Evolutionary conservation across 2,329 filamentous ascomycete species (phyloP).

Genomic region (Diaporthe vexans): DNA sequence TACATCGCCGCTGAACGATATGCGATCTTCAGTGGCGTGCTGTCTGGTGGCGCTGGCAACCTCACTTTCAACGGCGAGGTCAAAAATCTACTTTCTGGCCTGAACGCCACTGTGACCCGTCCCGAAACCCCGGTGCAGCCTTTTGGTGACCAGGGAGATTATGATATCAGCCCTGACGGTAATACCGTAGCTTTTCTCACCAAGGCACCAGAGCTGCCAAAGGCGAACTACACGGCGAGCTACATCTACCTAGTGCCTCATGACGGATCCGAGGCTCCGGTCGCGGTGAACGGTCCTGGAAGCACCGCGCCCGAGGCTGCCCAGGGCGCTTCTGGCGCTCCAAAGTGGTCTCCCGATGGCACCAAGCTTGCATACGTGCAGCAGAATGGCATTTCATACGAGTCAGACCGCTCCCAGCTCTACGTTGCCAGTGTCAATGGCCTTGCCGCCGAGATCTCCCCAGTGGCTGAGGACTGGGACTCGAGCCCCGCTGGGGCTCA

Average conservation of each 20-base stretch:
- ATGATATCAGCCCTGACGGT: conserved; percentile 67
- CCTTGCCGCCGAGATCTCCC: conserved; percentile 56
- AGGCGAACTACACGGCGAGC: conserved; percentile 65
- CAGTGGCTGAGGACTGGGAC: conserved; percentile 51
- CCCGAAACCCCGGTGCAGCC: conserved; percentile 62
- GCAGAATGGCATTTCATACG: conserved; percentile 72
- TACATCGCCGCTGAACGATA: conserved; percentile 69
- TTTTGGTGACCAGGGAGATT: conserved; percentile 68
- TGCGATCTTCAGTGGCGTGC: conserved; percentile 70
- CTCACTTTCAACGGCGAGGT: conserved; percentile 50
- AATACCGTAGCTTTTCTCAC: conserved; percentile 65
- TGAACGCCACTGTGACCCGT: conserved; percentile 49
- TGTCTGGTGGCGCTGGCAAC: conserved; percentile 52
- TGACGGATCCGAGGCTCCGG: conserved; percentile 49
- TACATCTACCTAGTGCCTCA: conserved; percentile 54
- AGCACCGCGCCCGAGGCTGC: conserved; percentile 49
- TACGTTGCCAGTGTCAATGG: conserved; percentile 61
- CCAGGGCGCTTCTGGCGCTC: conserved; percentile 52
- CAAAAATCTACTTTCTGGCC: conserved; percentile 53
- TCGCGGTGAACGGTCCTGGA: conserved; percentile 52
- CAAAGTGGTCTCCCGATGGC: conserved; percentile 70
- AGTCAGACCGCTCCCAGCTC: conserved; percentile 57
- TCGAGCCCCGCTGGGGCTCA: conserved; percentile 46
- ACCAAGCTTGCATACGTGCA: conserved; percentile 71
- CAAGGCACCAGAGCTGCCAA: conserved; percentile 67